phyloP scores from a whole-genome alignment of 2,329 filamentous ascomycete species.

The Penicillium griseofulvum region DNA sequence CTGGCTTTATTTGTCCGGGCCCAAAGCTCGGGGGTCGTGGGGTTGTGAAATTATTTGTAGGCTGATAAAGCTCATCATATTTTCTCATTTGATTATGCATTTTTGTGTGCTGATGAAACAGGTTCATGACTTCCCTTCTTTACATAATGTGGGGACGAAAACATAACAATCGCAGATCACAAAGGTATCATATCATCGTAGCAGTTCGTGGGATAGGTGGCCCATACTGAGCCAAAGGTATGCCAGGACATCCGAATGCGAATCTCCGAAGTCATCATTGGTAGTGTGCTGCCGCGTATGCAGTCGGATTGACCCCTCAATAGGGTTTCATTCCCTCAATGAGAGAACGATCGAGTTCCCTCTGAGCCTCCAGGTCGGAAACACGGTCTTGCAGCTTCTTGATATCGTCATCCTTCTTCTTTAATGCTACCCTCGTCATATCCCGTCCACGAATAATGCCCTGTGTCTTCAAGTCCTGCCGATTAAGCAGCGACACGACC shows the following conservation, averaged over 20 bases:
- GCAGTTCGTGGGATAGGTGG: not conserved
- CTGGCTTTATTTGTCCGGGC: not conserved
- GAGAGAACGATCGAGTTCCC: slow-evolving; percentile 52
- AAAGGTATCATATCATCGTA: slow-evolving; percentile 5
- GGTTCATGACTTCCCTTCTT: not conserved
- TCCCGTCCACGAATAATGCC: slow-evolving; percentile 66
- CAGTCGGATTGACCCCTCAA: not conserved
- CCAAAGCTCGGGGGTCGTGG: not conserved
- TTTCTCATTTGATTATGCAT: not conserved
- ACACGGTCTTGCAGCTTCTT: slow-evolving; percentile 66
- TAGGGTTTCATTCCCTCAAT: slow-evolving; percentile 27
- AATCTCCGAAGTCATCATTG: not conserved
- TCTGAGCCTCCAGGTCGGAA: slow-evolving; percentile 55
- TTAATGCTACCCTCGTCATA: slow-evolving; percentile 60
- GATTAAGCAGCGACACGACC: slow-evolving; percentile 49
- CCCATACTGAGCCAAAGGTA: not conserved
- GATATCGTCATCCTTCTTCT: slow-evolving; percentile 63
- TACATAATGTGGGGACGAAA: not conserved
- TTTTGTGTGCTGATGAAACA: not conserved
- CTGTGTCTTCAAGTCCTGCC: slow-evolving; percentile 57
- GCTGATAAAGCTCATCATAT: not conserved
- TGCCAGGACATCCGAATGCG: too few relatives aligned
- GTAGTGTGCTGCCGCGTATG: too few relatives aligned
- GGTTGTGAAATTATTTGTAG: not conserved
- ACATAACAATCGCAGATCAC: not conserved